A percentile compares a stretch with the other conserved stretches of the same genome.
These are phyloP conservation scores for Pyrenophora teres DNA, from an alignment of 2,329 filamentous ascomycete genomes.

Conservation along the genomic window DNA sequence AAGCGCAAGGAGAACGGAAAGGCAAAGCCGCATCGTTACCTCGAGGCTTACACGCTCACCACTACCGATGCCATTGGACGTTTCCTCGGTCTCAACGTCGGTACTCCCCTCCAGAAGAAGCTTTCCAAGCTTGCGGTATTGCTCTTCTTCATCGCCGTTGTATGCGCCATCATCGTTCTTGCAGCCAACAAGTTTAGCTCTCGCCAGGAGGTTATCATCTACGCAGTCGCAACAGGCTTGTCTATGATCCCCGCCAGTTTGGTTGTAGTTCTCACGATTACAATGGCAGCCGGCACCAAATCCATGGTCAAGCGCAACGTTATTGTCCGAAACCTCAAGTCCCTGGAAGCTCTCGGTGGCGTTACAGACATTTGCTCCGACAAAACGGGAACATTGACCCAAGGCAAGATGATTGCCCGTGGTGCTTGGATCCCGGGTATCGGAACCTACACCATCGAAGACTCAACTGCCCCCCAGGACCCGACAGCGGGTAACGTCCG, in stretches of 20 bases:
- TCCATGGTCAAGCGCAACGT: slow-evolving; percentile 44
- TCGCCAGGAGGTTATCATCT: slow-evolving; percentile 47
- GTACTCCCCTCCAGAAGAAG: slow-evolving; percentile 46
- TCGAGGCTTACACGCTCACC: slow-evolving; percentile 59
- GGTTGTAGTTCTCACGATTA: slow-evolving; percentile 46
- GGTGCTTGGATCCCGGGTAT: slow-evolving; percentile 46
- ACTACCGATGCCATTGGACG: slow-evolving; percentile 44
- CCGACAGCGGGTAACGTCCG: slow-evolving; percentile 40
- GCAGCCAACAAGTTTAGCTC: slow-evolving; percentile 45
- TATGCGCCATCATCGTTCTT: slow-evolving; percentile 42
- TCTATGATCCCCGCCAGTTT: slow-evolving; percentile 46
- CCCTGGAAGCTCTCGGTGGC: slow-evolving; percentile 44
- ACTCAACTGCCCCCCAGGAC: slow-evolving; percentile 41
- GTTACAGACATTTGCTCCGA: slow-evolving; percentile 45
- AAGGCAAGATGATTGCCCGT: slow-evolving; percentile 46
- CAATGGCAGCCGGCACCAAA: slow-evolving; percentile 46
- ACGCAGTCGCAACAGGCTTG: slow-evolving; percentile 44
- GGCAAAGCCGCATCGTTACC: slow-evolving; percentile 41
- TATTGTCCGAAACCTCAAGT: slow-evolving; percentile 44
- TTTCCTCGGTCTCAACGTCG: slow-evolving; percentile 49
- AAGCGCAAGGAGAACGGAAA: slow-evolving; percentile 47
- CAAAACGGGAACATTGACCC: slow-evolving; percentile 42
- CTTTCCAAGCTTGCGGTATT: slow-evolving; percentile 41
- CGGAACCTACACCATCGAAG: slow-evolving; percentile 46
- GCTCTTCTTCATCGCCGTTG: slow-evolving; percentile 19